Evolutionary conservation across 306 rosid species (phyloP).

Genomic region (Gillenia trifoliata): DNA sequence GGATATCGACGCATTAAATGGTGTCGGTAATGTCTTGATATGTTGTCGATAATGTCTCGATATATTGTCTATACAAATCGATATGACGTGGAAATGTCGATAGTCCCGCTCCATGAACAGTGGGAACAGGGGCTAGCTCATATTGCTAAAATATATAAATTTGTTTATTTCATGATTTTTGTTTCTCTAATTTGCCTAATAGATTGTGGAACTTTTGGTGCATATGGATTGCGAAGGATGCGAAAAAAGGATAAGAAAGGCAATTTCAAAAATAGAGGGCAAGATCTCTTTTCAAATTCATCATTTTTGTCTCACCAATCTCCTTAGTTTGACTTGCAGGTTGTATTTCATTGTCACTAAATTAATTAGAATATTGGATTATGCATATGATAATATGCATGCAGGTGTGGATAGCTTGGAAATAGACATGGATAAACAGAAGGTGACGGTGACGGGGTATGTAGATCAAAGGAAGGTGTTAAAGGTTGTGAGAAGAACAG

Average conservation of each 20-base stretch:
- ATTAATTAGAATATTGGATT: too few relatives aligned
- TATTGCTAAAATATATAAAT: not conserved
- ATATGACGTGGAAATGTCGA: too few relatives aligned
- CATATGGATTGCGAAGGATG: slow-evolving; percentile 92
- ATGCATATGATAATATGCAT: not conserved
- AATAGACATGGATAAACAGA: slow-evolving; percentile 69
- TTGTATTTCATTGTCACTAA: too few relatives aligned
- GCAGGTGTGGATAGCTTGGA: slow-evolving; percentile 72
- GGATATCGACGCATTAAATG: too few relatives aligned
- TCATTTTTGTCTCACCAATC: not conserved
- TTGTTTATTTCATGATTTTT: not conserved
- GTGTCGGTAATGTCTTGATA: too few relatives aligned
- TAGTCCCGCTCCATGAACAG: too few relatives aligned
- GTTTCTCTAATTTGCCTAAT: not conserved
- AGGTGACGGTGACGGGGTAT: slow-evolving; percentile 64
- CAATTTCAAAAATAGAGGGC: slow-evolving; percentile 65
- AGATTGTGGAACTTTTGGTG: slow-evolving; percentile 80
- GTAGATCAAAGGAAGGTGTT: slow-evolving; percentile 54
- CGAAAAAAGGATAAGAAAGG: slow-evolving; percentile 59
- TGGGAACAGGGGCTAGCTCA: too few relatives aligned
- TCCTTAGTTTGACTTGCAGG: not conserved
- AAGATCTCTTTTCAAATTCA: slow-evolving; percentile 4
- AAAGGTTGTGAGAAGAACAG: slow-evolving; percentile 63
- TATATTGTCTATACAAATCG: too few relatives aligned
- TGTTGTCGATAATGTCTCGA: too few relatives aligned